Evolutionary conservation across 257 asterid species (phyloP).

Genomic region (Gardenia jasminoides): DNA sequence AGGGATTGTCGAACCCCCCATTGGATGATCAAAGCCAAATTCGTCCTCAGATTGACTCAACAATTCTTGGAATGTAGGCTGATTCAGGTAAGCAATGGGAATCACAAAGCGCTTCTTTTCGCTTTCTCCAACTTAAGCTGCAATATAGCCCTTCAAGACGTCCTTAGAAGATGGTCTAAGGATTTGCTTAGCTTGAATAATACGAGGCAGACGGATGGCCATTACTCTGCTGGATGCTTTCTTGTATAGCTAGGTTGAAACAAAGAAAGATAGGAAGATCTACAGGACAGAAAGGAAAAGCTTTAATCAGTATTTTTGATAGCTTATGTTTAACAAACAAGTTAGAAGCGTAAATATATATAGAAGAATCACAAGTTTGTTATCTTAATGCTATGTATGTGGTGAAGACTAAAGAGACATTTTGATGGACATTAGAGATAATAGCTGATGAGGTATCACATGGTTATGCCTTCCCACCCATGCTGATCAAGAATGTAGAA

Average conservation of each 20-base stretch:
- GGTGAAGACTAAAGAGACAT: not conserved
- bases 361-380: not conserved
- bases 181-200: constrained; percentile 19
- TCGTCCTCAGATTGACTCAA: constrained; percentile 47
- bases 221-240: not conserved
- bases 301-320: not conserved
- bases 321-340: not conserved
- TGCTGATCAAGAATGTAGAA: not conserved
- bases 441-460: constrained; percentile 7
- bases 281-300: not conserved
- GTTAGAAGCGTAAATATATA: not conserved
- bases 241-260: not conserved
- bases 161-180: constrained; percentile 17
- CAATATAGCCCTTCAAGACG: constrained; percentile 22
- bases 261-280: not conserved
- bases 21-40: constrained; percentile 54
- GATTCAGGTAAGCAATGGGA: constrained; percentile 46
- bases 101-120: constrained; percentile 41
- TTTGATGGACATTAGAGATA: not conserved
- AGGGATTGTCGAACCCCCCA: constrained; percentile 56
- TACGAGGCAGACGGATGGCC: constrained; percentile 25
- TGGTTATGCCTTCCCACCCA: not conserved
- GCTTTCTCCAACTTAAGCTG: constrained; percentile 28
- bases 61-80: constrained; percentile 43
- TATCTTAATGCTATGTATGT: not conserved